Conservation (phyloP, 2,329 filamentous ascomycete genomes). For the Chrysoporthe cubensis region DNA sequence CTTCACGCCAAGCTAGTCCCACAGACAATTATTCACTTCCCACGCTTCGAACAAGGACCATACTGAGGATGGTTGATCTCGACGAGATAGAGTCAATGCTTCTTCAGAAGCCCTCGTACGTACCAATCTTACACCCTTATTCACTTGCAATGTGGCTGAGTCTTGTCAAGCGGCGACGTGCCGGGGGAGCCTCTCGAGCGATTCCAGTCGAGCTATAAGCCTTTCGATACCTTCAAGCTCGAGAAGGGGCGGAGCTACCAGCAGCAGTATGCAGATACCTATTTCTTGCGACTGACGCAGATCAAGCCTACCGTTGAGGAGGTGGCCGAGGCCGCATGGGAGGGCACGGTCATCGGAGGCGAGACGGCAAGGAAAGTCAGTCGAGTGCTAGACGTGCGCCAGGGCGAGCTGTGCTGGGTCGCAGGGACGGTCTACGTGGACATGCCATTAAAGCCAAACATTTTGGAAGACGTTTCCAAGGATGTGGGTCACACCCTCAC, state of each 20-base stretch:
- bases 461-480: slow-evolving; percentile 91
- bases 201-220: slow-evolving; percentile 65
- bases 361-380: slow-evolving; percentile 78
- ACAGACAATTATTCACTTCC: not conserved
- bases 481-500: slow-evolving; percentile 62
- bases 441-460: slow-evolving; percentile 93
- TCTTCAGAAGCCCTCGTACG: slow-evolving; percentile 55
- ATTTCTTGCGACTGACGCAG: slow-evolving; percentile 87
- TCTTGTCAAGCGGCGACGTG: slow-evolving; percentile 39
- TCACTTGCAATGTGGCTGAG: slow-evolving; percentile 25
- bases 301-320: slow-evolving; percentile 83
- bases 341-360: slow-evolving; percentile 74
- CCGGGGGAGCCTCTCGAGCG: slow-evolving; percentile 50
- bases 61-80: slow-evolving; percentile 47
- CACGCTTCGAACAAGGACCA: slow-evolving; percentile 17
- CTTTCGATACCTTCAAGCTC: slow-evolving; percentile 75
- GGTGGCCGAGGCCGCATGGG: slow-evolving; percentile 76
- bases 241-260: slow-evolving; percentile 76
- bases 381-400: slow-evolving; percentile 90
- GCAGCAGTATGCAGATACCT: slow-evolving; percentile 97
- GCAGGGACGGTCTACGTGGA: slow-evolving; percentile 96
- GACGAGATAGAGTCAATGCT: slow-evolving; percentile 49
- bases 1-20: slow-evolving; percentile 17
- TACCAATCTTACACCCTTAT: slow-evolving; percentile 9
- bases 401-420: slow-evolving; percentile 95